Conservation (phyloP, 495 filamentous ascomycete species). For the Neurospora sp. region DNA sequence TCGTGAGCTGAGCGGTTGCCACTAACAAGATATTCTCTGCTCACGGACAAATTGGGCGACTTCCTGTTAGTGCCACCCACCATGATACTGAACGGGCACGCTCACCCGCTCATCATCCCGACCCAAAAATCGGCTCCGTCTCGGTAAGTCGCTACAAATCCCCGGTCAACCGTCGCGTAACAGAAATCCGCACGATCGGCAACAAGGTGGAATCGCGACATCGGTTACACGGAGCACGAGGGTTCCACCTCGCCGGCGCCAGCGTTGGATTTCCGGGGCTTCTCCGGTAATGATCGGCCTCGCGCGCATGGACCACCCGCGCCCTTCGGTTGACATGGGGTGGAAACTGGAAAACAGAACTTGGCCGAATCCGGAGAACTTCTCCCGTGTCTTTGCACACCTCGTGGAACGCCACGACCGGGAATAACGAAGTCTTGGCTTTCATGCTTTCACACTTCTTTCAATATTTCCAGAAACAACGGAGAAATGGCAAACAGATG, state of each 20-base stretch:
- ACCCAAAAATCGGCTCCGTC: not conserved
- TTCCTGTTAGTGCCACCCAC: not conserved
- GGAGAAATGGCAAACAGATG: not conserved
- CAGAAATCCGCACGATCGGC: not conserved
- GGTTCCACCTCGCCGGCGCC: not conserved
- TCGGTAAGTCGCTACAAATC: not conserved
- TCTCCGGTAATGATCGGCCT: not conserved
- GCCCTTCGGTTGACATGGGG: not conserved
- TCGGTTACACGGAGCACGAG: not conserved
- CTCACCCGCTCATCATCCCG: not conserved
- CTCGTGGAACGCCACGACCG: not conserved
- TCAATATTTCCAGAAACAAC: not conserved
- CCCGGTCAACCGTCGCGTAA: not conserved
- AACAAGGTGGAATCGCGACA: not conserved
- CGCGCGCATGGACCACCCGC: not conserved
- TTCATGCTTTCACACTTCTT: not conserved
- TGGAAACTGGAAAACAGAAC: too few relatives aligned
- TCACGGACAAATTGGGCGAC: too few relatives aligned
- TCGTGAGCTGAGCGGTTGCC: too few relatives aligned
- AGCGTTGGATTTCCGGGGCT: not conserved
- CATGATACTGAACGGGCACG: too few relatives aligned
- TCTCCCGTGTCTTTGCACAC: not conserved
- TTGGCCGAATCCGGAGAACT: not conserved
- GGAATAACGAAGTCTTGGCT: not conserved
- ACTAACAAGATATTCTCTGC: too few relatives aligned